Evolutionary conservation across 768 basidiomycete genomes (phyloP), one percentile per base, ranked within the genome.

Genomic region (Phylloporus rhodoxanthus): DNA sequence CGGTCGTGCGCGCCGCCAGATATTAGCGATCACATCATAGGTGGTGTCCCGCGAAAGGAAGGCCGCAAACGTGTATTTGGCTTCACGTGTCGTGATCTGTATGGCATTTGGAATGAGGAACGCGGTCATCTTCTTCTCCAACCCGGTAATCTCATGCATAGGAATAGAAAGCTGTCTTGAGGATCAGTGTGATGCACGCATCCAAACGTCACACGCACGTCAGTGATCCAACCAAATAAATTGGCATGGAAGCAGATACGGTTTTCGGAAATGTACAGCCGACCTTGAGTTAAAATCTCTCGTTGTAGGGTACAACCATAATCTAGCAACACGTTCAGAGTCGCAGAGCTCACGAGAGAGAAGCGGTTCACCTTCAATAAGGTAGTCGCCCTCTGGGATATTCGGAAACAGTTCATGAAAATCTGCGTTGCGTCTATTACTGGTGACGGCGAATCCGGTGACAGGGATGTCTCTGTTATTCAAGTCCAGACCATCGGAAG

Each of bases 171-270:
- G 75, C 92, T 94, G 65, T 44, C 56, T 14, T 2, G 46, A 44
- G 21, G 39, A 20, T 56, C 46, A 59, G 53, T n/a, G 48, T 8
- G 46, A 39, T 49, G 32, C n/a, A n/a, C n/a, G 25, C 4, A 19
- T 21, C 25, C 49, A 9, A 23, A 26, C 39, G 41, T 26, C 11
- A 30, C 0, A 75, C 93, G 68, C 67, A 95, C 94, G 64, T 95
- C 85, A 26, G 95, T 98, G 43, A 96, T 87, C 96, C 95, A 98
- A 37, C 96, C 95, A 68, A 98, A 95, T 38, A 98, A 97, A 64
- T 98, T 98, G 37, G 96, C 95, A 59, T 99, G 91, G 75, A 98
- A 99, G 72, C 92, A 98, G n/a, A 97, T 80, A 63, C 97, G 94
- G 69, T 98, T 97, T 70, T 99, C 95, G 7, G 96, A 98, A 20